A percentile compares a stretch with the other conserved stretches of the same genome.
phyloP scores from a whole-genome alignment of 78 protist genomes.

The Isochrysis galbana region DNA sequence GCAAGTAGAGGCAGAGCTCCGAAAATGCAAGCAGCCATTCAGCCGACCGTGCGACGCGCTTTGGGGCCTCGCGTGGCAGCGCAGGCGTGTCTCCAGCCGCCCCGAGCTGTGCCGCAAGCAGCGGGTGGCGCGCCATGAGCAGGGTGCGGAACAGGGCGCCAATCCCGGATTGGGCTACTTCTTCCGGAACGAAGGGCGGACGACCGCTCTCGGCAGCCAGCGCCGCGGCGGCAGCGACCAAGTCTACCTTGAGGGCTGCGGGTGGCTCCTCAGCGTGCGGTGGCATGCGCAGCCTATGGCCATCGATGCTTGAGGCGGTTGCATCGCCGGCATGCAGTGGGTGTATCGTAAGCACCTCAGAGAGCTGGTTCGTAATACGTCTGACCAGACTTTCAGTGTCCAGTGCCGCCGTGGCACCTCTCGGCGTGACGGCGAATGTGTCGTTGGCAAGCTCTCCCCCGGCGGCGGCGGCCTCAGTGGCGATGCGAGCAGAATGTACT shows the following conservation, averaged over 20 bases:
- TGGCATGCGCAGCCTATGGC: not conserved
- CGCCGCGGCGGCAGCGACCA: not conserved
- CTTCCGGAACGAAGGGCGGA: not conserved
- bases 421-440: not conserved
- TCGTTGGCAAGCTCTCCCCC: not conserved
- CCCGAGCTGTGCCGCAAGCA: not conserved
- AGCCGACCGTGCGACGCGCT: not conserved
- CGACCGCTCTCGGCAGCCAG: not conserved
- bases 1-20: not conserved
- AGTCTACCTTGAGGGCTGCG: not conserved
- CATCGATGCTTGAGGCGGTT: not conserved
- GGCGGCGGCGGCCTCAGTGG: not conserved
- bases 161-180: not conserved
- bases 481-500: not conserved
- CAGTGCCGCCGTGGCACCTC: not conserved
- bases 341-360: not conserved
- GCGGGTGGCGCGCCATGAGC: not conserved
- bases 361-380: not conserved
- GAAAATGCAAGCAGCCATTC: not conserved
- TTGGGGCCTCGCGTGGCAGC: not conserved
- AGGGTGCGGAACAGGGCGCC: not conserved
- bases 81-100: not conserved
- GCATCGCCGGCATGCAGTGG: not conserved
- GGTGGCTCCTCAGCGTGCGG: not conserved
- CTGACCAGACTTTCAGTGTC: not conserved